phyloP scores from a whole-genome alignment of 2,329 filamentous ascomycete genomes.

The Fusarium dlaminii region DNA sequence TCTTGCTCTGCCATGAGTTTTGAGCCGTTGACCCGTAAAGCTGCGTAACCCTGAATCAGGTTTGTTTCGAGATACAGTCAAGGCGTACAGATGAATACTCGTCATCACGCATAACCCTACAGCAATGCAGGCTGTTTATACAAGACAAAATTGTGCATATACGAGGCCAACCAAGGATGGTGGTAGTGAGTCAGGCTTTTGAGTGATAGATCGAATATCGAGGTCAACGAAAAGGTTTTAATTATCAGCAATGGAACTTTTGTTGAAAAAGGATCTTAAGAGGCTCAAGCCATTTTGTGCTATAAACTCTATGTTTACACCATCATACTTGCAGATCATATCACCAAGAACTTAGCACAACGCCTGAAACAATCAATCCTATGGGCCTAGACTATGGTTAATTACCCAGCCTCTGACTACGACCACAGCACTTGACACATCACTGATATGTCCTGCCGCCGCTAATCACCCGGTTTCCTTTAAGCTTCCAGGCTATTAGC shows the following conservation, averaged over 20 bases:
- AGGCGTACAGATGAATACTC: not conserved
- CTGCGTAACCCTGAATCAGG: fast-evolving
- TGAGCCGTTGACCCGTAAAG: not conserved
- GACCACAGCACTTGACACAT: not conserved
- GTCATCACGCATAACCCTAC: not conserved
- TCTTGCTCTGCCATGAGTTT: not conserved
- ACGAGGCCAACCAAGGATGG: too few relatives aligned
- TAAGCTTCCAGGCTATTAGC: too few relatives aligned
- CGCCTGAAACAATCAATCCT: not conserved
- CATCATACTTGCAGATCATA: not conserved
- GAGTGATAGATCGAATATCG: too few relatives aligned
- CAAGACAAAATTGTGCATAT: too few relatives aligned
- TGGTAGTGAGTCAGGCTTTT: too few relatives aligned
- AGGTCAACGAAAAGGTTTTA: too few relatives aligned
- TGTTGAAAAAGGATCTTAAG: too few relatives aligned
- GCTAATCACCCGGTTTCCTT: too few relatives aligned
- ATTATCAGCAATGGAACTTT: too few relatives aligned
- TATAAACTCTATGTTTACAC: not conserved
- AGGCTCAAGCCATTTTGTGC: too few relatives aligned
- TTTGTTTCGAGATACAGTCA: not conserved
- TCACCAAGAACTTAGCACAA: fast-evolving
- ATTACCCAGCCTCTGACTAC: too few relatives aligned
- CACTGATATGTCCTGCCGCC: fast-evolving
- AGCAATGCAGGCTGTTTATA: too few relatives aligned
- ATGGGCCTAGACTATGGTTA: not conserved